phyloP scores from a whole-genome alignment of 176 grass and related monocot species.

The Carex kokanica region DNA sequence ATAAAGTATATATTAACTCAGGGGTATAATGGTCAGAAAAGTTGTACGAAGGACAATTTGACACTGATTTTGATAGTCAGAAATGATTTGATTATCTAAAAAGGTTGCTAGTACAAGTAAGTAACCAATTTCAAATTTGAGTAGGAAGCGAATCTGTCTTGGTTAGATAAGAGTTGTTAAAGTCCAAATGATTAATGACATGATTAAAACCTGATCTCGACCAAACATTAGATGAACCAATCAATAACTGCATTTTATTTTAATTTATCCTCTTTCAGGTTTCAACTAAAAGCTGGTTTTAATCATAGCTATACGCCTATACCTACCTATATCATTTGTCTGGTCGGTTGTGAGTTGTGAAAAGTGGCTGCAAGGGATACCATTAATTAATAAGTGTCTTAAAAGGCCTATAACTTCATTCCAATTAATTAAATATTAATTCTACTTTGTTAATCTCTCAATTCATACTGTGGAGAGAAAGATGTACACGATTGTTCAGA shows the following conservation, averaged over 20 bases:
- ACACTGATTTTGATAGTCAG: slow-evolving; percentile 10
- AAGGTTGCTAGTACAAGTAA: slow-evolving; percentile 3
- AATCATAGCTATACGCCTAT: background rate
- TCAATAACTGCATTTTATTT: background rate
- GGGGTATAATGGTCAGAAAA: background rate
- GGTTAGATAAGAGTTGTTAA: background rate
- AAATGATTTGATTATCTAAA: background rate
- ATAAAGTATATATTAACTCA: background rate
- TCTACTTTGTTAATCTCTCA: no score
- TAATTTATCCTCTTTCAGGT: background rate
- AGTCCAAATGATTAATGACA: slow-evolving; percentile 18
- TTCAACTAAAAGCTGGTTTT: background rate
- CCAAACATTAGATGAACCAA: background rate
- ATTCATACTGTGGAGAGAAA: no score
- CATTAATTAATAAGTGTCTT: background rate
- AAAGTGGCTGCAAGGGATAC: background rate
- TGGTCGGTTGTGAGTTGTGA: background rate
- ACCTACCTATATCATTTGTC: no score
- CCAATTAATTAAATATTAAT: background rate
- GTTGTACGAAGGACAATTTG: background rate
- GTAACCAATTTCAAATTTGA: background rate
- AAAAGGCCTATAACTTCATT: background rate
- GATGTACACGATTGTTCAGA: no score
- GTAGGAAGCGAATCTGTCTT: slow-evolving; percentile 12
- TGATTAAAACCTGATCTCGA: slow-evolving; percentile 2